Percentiles rank a stretch among this genome's conserved stretches.
Evolutionary conservation across 169 alveolate species (phyloP).

Genomic region (Eimeria maxima): DNA sequence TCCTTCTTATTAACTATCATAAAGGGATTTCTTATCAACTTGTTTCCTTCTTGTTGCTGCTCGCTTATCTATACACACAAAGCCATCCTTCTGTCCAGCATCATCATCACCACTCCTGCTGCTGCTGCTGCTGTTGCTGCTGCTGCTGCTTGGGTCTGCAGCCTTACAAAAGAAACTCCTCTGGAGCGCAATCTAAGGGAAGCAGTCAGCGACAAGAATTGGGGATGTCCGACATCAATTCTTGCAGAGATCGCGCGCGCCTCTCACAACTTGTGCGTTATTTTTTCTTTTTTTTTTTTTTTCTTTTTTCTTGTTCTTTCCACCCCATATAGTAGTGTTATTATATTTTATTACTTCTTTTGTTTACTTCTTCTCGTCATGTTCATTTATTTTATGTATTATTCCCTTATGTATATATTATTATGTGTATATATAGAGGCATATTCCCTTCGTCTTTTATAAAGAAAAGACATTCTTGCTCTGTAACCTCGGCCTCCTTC

Average conservation of each 20-base stretch:
- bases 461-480: no score
- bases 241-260: slow-evolving; percentile 91
- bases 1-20: no score
- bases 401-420: no score
- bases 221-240: slow-evolving; percentile 91
- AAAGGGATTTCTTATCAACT: no score
- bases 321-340: not conserved
- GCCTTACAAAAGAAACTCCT: slow-evolving; percentile 78
- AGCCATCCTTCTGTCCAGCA: no score
- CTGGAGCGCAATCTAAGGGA: slow-evolving; percentile 89
- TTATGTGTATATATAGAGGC: no score
- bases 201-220: slow-evolving; percentile 91
- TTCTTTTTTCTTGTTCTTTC: not conserved
- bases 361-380: no score
- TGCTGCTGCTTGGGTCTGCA: not conserved
- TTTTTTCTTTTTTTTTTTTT: not conserved
- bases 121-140: not conserved
- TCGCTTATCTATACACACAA: no score
- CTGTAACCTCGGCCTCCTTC: no score
- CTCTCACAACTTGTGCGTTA: slow-evolving; percentile 86
- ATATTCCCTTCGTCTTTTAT: no score
- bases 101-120: not conserved
- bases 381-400: no score
- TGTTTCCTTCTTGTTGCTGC: no score
- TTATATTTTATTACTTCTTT: not conserved